phyloP scores from a whole-genome alignment of 306 rosid genomes.

The Fragaria vesca region DNA sequence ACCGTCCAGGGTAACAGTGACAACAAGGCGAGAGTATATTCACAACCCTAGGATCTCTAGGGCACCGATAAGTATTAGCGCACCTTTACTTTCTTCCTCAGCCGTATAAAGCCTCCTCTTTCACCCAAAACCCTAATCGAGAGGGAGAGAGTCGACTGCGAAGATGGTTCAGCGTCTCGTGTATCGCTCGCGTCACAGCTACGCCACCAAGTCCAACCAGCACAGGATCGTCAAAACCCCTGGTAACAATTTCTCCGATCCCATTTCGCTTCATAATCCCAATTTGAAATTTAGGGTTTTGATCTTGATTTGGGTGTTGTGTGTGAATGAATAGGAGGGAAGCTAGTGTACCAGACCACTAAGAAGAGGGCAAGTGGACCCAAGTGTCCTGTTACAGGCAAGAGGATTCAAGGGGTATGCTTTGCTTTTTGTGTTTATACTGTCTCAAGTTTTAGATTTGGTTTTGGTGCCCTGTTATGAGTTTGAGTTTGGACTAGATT shows the following conservation, averaged over 20 bases:
- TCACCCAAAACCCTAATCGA: slow-evolving; percentile 33
- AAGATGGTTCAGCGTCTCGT: slow-evolving; percentile 82
- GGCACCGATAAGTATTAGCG: neutral
- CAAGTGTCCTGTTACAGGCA: slow-evolving; percentile 78
- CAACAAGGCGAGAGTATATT: neutral
- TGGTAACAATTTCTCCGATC: slow-evolving; percentile 23
- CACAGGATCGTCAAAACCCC: slow-evolving; percentile 77
- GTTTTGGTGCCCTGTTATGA: neutral
- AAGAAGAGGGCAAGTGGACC: slow-evolving; percentile 84
- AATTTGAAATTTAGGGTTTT: neutral
- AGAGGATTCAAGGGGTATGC: slow-evolving; percentile 73
- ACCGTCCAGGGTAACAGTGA: neutral
- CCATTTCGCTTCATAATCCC: neutral
- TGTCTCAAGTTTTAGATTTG: neutral
- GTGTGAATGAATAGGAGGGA: slow-evolving; percentile 50
- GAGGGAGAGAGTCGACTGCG: neutral
- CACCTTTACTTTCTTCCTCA: neutral
- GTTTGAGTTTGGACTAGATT: neutral
- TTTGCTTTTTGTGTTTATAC: neutral
- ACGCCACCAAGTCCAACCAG: slow-evolving; percentile 74
- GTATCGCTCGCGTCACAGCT: slow-evolving; percentile 66
- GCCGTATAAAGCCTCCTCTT: slow-evolving; percentile 15
- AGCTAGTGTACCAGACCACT: slow-evolving; percentile 64
- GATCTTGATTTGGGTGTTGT: neutral
- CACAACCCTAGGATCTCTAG: slow-evolving; percentile 3